Conservation (phyloP, 768 basidiomycete species). For the Tubosaeta brunneosetosa region DNA sequence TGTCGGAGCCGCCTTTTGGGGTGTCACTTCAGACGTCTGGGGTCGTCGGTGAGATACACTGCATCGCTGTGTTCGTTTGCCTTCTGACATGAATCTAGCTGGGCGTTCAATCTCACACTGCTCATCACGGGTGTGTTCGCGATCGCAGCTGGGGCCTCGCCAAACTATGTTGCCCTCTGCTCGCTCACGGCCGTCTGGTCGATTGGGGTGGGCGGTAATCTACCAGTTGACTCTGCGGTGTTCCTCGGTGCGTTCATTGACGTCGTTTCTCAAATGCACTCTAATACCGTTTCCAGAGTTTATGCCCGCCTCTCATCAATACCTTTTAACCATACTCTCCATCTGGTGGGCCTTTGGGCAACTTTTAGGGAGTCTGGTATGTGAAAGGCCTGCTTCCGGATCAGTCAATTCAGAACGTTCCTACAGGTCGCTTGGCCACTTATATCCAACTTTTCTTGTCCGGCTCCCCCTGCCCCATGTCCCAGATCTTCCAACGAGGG, state of each 20-base stretch:
- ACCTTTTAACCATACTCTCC: slow-evolving; percentile 67
- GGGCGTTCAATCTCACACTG: slow-evolving; percentile 68
- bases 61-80: not conserved
- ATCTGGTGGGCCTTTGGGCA: slow-evolving; percentile 82
- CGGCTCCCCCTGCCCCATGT: slow-evolving; percentile 44
- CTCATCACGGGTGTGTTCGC: slow-evolving; percentile 66
- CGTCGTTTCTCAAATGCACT: not conserved
- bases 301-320: slow-evolving; percentile 67
- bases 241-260: slow-evolving; percentile 53
- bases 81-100: slow-evolving; percentile 32
- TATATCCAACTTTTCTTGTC: slow-evolving; percentile 64
- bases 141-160: slow-evolving; percentile 55
- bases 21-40: slow-evolving; percentile 65
- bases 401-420: not conserved
- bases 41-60: slow-evolving; percentile 47
- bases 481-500: slow-evolving; percentile 55
- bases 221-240: slow-evolving; percentile 72
- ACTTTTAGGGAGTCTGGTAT: slow-evolving; percentile 51
- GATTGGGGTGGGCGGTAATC: slow-evolving; percentile 68
- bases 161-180: slow-evolving; percentile 47
- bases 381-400: not conserved
- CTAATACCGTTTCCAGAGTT: slow-evolving; percentile 43
- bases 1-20: slow-evolving; percentile 67
- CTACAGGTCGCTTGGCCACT: slow-evolving; percentile 66
- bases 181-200: slow-evolving; percentile 54